Evolutionary conservation across 2,329 filamentous ascomycete genomes (phyloP), one percentile per base, ranked within the genome.

Genomic region (Dactylonectria macrodidyma): DNA sequence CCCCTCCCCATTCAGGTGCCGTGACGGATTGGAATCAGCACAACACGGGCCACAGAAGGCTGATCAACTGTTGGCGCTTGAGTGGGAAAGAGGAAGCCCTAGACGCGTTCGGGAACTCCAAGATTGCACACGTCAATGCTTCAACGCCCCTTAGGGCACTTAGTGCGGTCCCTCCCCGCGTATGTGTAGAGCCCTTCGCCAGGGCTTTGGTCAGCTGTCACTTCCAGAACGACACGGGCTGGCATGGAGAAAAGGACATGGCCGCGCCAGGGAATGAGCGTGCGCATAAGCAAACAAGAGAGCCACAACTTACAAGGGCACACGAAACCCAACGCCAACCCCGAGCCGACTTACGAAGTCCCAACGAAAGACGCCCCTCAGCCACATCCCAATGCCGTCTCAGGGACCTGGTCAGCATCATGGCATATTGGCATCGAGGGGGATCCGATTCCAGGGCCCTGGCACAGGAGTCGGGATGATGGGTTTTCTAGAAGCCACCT

Each of bases 401-500:
- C 69, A 69, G 68, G 71, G 48, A 66, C 62, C 62, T 66, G 46
- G 69, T 65, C 52, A 61, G 62, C 59, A 73, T 67, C 71, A 71
- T 65, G 67, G 64, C 50, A 24, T 47, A 24, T 44, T 44, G 41
- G 41, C 41, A 63, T 72, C 69, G 67, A 71, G 48, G 59, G 66
- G 69, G 72, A 75, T 71, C 68, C 68, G 63, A 70, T 67, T 64
- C 73, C 69, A 72, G 66, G 69, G 59, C 68, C 72, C 74, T 47
- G 70, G 74, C 68, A 59, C 62, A 75, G 72, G 73, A 73, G 74
- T 71, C 61, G 65, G 68, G 71, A 71, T 65, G 71, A 36, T 67
- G 62, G 69, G 46, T 65, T 71, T 75, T 76, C 74, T 76, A 76
- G 74, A 76, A 76, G 71, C 66, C 62, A 66, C 70, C 68, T 76